phyloP scores from a whole-genome alignment of 352 stramenopile genomes.

The Globisporangium yorkense region DNA sequence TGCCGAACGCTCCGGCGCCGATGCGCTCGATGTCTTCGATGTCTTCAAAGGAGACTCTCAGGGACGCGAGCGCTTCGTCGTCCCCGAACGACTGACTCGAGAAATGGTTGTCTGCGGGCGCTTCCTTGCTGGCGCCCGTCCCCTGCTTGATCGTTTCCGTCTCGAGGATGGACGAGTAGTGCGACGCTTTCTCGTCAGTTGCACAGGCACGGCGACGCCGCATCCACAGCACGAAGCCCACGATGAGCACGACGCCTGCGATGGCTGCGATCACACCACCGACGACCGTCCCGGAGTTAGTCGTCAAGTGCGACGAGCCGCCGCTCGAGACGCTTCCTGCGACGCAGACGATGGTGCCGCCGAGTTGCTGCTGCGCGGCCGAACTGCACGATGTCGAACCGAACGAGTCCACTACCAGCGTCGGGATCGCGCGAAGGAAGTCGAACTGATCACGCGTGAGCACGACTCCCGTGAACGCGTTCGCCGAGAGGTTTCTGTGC shows the following conservation, averaged over 20 bases:
- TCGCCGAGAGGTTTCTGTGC: constrained; percentile 9
- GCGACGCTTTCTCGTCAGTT: neutral
- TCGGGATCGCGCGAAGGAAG: constrained; percentile 7
- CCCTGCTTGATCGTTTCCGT: neutral
- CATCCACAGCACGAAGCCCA: constrained; percentile 6
- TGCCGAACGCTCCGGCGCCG: constrained; percentile 34
- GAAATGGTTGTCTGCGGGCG: neutral
- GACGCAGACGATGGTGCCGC: constrained; percentile 3
- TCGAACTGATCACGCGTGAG: constrained; percentile 3
- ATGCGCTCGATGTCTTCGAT: constrained; percentile 46
- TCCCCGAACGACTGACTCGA: constrained; percentile 33
- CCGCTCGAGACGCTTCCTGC: neutral
- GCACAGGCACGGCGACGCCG: neutral
- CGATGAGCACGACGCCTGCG: neutral
- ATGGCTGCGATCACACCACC: constrained; percentile 3
- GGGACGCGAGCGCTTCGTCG: constrained; percentile 42
- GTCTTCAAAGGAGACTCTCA: constrained; percentile 25
- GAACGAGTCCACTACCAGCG: constrained; percentile 9
- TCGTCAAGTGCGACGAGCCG: neutral
- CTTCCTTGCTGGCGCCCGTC: neutral
- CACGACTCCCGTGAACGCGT: constrained; percentile 7
- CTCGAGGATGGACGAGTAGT: constrained; percentile 1
- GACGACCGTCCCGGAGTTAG: constrained; percentile 1
- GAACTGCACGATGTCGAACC: constrained; percentile 1
- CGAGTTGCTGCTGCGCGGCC: constrained; percentile 2